Evolutionary conservation across 208 protist genomes (phyloP).

Genomic region (Trypanosoma theileri): DNA sequence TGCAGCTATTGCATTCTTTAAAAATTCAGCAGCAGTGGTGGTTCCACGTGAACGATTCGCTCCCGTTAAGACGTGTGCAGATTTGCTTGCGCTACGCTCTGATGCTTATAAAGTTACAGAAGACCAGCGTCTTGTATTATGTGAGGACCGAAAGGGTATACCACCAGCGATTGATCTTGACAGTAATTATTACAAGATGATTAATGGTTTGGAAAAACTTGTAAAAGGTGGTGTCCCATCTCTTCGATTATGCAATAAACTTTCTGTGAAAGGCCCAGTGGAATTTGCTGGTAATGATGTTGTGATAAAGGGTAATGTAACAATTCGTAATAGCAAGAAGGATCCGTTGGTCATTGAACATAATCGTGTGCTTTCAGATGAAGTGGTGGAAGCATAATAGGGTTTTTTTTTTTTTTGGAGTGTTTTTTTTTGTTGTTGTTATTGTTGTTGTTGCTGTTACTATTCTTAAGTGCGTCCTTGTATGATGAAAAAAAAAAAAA

Average conservation of each 20-base stretch:
- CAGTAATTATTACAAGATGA: slow-evolving; percentile 73
- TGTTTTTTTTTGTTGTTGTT: slow-evolving; percentile 23
- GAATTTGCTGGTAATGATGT: slow-evolving; percentile 47
- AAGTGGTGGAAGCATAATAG: slow-evolving; percentile 30
- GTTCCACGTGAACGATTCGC: slow-evolving; percentile 97
- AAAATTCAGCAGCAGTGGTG: slow-evolving; percentile 73
- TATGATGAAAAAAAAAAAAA: too few species aligned
- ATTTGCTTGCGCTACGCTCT: slow-evolving; percentile 96
- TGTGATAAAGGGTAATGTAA: slow-evolving; percentile 63
- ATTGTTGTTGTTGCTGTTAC: neutral
- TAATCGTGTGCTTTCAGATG: slow-evolving; percentile 52
- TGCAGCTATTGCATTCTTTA: slow-evolving; percentile 96
- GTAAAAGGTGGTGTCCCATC: slow-evolving; percentile 64
- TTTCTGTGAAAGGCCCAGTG: slow-evolving; percentile 63
- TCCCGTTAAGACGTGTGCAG: slow-evolving; percentile 97
- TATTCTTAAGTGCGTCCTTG: neutral
- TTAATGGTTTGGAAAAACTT: slow-evolving; percentile 62
- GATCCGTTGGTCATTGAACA: slow-evolving; percentile 38
- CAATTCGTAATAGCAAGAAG: slow-evolving; percentile 55
- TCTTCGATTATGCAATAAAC: slow-evolving; percentile 52
- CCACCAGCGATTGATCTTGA: slow-evolving; percentile 72
- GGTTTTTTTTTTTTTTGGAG: neutral
- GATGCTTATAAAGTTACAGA: slow-evolving; percentile 91
- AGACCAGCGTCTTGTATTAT: slow-evolving; percentile 64
- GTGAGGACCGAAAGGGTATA: slow-evolving; percentile 43